These are phyloP conservation scores for Fusarium buharicum DNA, from an alignment of 2,329 filamentous ascomycete species.

Conservation along the genomic window DNA sequence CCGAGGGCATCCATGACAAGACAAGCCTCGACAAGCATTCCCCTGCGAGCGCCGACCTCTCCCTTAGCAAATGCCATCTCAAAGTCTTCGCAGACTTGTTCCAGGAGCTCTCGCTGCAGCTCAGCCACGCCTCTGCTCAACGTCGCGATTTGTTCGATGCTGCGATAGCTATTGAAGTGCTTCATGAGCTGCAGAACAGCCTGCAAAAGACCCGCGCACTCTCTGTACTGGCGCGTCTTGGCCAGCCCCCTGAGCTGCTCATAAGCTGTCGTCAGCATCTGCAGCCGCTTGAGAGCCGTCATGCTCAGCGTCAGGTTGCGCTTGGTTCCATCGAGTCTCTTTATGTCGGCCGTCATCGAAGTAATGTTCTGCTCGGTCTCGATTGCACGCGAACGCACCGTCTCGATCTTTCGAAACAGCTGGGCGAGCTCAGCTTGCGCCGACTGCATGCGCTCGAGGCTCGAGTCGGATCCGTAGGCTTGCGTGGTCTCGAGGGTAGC, in stretches of 20 bases:
- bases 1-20: constrained; percentile 94
- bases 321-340: constrained; percentile 95
- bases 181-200: constrained; percentile 97
- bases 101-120: constrained; percentile 88
- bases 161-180: constrained; percentile 97
- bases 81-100: constrained; percentile 99
- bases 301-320: constrained; percentile 96
- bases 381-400: constrained; percentile 86
- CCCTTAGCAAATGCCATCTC: constrained; percentile 93
- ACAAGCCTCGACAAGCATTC: constrained; percentile 85
- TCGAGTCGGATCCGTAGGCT: constrained; percentile 85
- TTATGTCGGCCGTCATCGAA: constrained; percentile 99
- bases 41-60: constrained; percentile 76
- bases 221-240: constrained; percentile 88
- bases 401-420: constrained; percentile 94
- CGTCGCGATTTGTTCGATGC: constrained; percentile 96
- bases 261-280: constrained; percentile 99
- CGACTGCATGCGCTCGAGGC: constrained; percentile 88
- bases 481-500: constrained; percentile 77
- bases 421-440: constrained; percentile 89
- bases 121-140: constrained; percentile 93
- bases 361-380: constrained; percentile 96
- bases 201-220: constrained; percentile 92
- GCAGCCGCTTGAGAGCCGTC: constrained; percentile 95
- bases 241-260: constrained; percentile 89